A percentile compares a stretch with the other conserved stretches of the same genome.
These are phyloP conservation scores for Populus hybrid DNA, from an alignment of 441 rosid species.

Conservation along the genomic window DNA sequence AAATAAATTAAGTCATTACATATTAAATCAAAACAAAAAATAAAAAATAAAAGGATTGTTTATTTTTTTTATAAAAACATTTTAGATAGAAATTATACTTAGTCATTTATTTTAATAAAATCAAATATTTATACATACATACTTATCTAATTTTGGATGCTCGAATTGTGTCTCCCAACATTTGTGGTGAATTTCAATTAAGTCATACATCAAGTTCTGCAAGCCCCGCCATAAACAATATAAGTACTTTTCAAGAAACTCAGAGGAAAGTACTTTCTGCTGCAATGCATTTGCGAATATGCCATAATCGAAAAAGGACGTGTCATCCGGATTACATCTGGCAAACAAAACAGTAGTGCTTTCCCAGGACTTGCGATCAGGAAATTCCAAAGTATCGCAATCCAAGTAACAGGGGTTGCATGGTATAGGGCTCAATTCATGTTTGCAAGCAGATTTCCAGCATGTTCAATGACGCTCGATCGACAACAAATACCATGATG, in stretches of 20 bases:
- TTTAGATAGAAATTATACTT: too few relatives aligned
- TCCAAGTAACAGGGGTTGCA: conserved; percentile 57
- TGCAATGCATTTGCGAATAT: conserved; percentile 59
- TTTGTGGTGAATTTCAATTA: not conserved
- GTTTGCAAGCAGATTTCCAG: conserved; percentile 66
- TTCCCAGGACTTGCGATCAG: conserved; percentile 45
- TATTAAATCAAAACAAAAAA: too few relatives aligned
- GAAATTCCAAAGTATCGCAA: conserved; percentile 36
- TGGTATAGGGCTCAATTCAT: conserved; percentile 37
- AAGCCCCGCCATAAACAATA: conserved; percentile 90
- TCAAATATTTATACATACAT: too few relatives aligned
- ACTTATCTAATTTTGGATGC: too few relatives aligned
- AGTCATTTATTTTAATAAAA: too few relatives aligned
- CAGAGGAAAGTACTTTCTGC: conserved; percentile 50
- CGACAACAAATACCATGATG: conserved; percentile 80
- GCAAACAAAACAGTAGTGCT: conserved; percentile 49
- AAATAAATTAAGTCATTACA: too few relatives aligned
- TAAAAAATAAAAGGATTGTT: too few relatives aligned
- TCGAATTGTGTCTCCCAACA: conserved; percentile 30
- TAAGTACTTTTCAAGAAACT: conserved; percentile 61
- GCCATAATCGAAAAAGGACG: conserved; percentile 46
- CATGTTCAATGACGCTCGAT: conserved; percentile 74
- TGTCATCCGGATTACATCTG: conserved; percentile 49
- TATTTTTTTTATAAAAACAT: too few relatives aligned
- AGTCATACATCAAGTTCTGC: conserved; percentile 70